Evolutionary conservation across 805 yeast genomes (phyloP).

Genomic region (Brettanomyces nanus): DNA sequence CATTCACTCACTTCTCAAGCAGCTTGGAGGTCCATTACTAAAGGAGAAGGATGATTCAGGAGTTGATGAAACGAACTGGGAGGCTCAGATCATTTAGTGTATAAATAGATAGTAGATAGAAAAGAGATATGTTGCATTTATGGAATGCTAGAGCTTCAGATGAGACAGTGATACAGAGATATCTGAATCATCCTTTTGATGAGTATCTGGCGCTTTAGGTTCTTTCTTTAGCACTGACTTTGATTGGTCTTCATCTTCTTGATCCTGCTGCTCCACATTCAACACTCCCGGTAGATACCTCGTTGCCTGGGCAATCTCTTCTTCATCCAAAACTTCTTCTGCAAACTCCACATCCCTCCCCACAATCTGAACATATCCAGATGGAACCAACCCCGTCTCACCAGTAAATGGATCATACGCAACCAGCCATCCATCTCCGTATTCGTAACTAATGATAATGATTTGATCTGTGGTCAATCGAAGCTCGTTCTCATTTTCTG

Average conservation of each 20-base stretch:
- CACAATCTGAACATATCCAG: slow-evolving; percentile 71
- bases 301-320: slow-evolving; percentile 20
- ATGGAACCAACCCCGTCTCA: slow-evolving; percentile 89
- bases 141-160: too few relatives aligned
- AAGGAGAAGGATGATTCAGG: slow-evolving; percentile 29
- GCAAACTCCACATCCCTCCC: slow-evolving; percentile 13
- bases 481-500: slow-evolving; percentile 93
- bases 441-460: slow-evolving; percentile 79
- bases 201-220: too few relatives aligned
- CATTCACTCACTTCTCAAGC: slow-evolving; percentile 38
- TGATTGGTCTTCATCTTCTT: too few relatives aligned
- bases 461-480: slow-evolving; percentile 70
- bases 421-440: slow-evolving; percentile 98
- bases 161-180: too few relatives aligned
- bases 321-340: slow-evolving; percentile 23
- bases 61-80: slow-evolving; percentile 42
- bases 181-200: too few relatives aligned
- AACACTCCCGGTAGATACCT: slow-evolving; percentile 13
- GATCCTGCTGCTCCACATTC: too few relatives aligned
- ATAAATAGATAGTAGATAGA: not conserved
- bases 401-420: slow-evolving; percentile 73
- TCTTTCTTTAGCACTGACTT: too few relatives aligned
- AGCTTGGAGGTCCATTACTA: slow-evolving; percentile 54
- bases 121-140: not conserved
- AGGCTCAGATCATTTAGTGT: slow-evolving; percentile 31